Conservation (phyloP, 2,329 filamentous ascomycete genomes). For the Aureobasidium melanogenum region DNA sequence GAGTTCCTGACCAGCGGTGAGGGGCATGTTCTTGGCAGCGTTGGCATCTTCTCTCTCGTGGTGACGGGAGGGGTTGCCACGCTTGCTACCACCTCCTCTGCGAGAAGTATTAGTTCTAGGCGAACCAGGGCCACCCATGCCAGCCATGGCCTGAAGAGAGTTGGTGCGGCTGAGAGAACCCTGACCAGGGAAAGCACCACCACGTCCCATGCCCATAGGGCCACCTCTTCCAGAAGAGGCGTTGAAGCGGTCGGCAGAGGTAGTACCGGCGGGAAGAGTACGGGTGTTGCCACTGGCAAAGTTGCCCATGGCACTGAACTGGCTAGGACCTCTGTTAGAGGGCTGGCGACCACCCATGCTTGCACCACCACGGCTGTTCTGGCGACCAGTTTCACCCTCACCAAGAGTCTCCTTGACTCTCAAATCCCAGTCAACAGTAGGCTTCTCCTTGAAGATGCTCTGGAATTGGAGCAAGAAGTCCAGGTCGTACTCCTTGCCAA, state of each 20-base stretch:
- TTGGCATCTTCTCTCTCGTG: slow-evolving; percentile 49
- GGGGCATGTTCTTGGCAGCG: slow-evolving; percentile 81
- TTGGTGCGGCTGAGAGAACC: slow-evolving; percentile 55
- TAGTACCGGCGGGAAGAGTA: slow-evolving; percentile 65
- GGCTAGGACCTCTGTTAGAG: slow-evolving; percentile 15
- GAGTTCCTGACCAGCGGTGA: slow-evolving; percentile 73
- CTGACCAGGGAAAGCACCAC: slow-evolving; percentile 56
- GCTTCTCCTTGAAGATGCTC: slow-evolving; percentile 91
- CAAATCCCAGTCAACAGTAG: slow-evolving; percentile 83
- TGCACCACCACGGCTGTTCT: slow-evolving; percentile 46
- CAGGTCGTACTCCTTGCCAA: slow-evolving; percentile 88
- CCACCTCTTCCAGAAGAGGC: slow-evolving; percentile 18
- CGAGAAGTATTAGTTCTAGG: slow-evolving; percentile 44
- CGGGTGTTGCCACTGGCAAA: slow-evolving; percentile 25
- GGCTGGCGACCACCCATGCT: slow-evolving; percentile 35
- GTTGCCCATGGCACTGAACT: slow-evolving; percentile 13
- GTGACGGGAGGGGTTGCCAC: slow-evolving; percentile 40
- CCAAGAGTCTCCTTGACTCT: slow-evolving; percentile 74
- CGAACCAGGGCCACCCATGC: slow-evolving; percentile 54
- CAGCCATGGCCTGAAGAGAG: slow-evolving; percentile 51
- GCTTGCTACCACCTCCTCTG: slow-evolving; percentile 57
- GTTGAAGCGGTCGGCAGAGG: slow-evolving; percentile 63
- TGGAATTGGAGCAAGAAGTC: slow-evolving; percentile 96
- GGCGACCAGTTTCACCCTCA: slow-evolving; percentile 43
- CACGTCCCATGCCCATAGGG: slow-evolving; percentile 42